These are phyloP conservation scores for Lignosus rhinocerotis DNA, from an alignment of 1,284 basidiomycete genomes.

Conservation along the genomic window DNA sequence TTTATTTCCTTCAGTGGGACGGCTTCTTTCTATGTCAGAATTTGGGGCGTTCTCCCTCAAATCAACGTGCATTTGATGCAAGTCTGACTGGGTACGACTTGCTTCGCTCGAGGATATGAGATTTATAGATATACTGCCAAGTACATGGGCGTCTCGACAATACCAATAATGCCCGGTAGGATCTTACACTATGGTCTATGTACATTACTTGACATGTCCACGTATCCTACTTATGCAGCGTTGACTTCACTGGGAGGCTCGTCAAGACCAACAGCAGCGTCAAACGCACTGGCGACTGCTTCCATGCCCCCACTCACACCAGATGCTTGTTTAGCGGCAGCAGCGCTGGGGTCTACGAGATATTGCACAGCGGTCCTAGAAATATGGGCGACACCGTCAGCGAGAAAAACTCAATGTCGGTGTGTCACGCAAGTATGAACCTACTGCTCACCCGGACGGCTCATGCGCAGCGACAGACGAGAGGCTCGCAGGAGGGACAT, in stretches of 20 bases:
- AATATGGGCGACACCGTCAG: background rate
- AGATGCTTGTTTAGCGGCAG: slow-evolving; percentile 16
- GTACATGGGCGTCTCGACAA: no score
- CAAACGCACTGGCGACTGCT: slow-evolving; percentile 40
- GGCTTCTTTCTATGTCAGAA: no score
- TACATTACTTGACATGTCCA: background rate
- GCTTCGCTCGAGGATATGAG: no score
- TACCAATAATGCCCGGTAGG: no score
- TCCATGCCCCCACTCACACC: slow-evolving; percentile 30
- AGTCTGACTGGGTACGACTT: no score
- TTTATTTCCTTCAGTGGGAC: no score
- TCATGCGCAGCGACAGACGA: slow-evolving; percentile 51
- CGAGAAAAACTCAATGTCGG: background rate
- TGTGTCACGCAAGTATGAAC: slow-evolving; percentile 20
- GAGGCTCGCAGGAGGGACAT: slow-evolving; percentile 59
- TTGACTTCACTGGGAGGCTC: slow-evolving; percentile 38
- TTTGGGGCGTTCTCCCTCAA: no score
- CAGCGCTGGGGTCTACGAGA: slow-evolving; percentile 26
- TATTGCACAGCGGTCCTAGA: slow-evolving; percentile 28
- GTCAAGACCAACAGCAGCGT: slow-evolving; percentile 48
- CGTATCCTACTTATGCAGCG: slow-evolving; percentile 1
- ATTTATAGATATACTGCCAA: no score
- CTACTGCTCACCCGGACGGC: slow-evolving; percentile 43
- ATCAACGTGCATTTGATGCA: no score
- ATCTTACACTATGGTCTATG: no score